Conservation (phyloP, 1,284 basidiomycete genomes). For the Pterulicium gracile region DNA sequence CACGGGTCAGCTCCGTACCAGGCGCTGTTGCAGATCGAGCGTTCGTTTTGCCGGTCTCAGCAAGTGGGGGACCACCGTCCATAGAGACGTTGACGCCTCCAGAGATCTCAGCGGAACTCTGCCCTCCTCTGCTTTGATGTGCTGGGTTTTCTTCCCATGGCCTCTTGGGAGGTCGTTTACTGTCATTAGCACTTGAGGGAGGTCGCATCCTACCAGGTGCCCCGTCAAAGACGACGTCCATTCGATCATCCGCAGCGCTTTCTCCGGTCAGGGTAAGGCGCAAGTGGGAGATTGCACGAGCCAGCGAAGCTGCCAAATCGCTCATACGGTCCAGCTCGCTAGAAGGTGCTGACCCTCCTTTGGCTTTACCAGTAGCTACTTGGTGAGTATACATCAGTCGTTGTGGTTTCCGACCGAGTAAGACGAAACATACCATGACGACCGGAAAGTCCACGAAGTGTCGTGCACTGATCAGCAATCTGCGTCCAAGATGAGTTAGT, state of each 20-base stretch:
- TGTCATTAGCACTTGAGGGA: constrained; percentile 22
- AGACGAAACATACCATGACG: constrained; percentile 41
- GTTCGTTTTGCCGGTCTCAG: constrained; percentile 14
- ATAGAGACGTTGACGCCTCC: neutral
- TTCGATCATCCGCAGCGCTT: constrained; percentile 16
- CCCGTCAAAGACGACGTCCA: constrained; percentile 4
- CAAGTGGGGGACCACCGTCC: constrained; percentile 5
- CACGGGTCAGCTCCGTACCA: constrained; percentile 38
- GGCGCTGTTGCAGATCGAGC: constrained; percentile 11
- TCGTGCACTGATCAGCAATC: constrained; percentile 51
- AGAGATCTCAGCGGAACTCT: neutral
- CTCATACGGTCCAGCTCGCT: neutral
- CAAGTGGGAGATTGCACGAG: neutral
- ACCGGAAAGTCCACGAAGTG: constrained; percentile 50
- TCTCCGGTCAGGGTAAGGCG: neutral
- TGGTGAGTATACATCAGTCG: constrained; percentile 13
- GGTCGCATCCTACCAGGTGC: constrained; percentile 8
- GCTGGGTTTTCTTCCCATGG: constrained; percentile 64
- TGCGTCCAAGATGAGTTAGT: constrained; percentile 19
- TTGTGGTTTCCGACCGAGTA: constrained; percentile 5
- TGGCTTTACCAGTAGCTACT: constrained; percentile 12
- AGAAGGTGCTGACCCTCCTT: neutral
- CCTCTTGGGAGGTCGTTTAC: constrained; percentile 53
- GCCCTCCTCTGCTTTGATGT: constrained; percentile 15
- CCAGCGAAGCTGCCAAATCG: neutral